phyloP scores from a whole-genome alignment of 2,329 filamentous ascomycete genomes.

The Trichoderma sp. region DNA sequence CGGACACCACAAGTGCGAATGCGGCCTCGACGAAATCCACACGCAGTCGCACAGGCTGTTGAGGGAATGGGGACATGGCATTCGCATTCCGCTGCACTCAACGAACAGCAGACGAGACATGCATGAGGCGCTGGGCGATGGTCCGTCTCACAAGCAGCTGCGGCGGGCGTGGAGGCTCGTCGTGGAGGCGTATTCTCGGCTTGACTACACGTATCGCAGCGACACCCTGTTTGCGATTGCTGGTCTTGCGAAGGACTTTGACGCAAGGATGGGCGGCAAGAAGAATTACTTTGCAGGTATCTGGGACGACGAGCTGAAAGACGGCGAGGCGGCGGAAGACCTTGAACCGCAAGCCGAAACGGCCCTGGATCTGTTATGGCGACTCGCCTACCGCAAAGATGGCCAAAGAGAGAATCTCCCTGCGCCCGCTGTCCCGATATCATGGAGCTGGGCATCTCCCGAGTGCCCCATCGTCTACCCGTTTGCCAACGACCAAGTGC shows the following conservation, averaged over 20 bases:
- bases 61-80: constrained; percentile 13
- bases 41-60: constrained; percentile 4
- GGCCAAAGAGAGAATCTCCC: background rate
- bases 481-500: constrained; percentile 16
- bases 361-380: constrained; percentile 16
- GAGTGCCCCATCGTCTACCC: constrained; percentile 20
- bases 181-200: constrained; percentile 17
- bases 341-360: background rate
- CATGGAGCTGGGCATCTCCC: constrained; percentile 25
- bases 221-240: constrained; percentile 25
- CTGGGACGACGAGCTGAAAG: constrained; percentile 14
- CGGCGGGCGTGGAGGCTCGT: constrained; percentile 20
- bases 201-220: constrained; percentile 22
- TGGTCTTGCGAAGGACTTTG: constrained; percentile 22
- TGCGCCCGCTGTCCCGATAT: constrained; percentile 14
- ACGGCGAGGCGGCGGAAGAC: background rate
- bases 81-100: constrained; percentile 8
- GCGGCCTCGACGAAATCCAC: constrained; percentile 17
- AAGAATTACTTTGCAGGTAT: constrained; percentile 24
- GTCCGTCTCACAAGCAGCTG: constrained; percentile 20
- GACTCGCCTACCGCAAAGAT: constrained; percentile 10
- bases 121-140: constrained; percentile 1
- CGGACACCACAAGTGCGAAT: constrained; percentile 19
- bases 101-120: constrained; percentile 18
- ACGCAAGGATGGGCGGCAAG: constrained; percentile 10